phyloP scores from a whole-genome alignment of 176 grass and related monocot genomes.

The Aegilops tauschii region DNA sequence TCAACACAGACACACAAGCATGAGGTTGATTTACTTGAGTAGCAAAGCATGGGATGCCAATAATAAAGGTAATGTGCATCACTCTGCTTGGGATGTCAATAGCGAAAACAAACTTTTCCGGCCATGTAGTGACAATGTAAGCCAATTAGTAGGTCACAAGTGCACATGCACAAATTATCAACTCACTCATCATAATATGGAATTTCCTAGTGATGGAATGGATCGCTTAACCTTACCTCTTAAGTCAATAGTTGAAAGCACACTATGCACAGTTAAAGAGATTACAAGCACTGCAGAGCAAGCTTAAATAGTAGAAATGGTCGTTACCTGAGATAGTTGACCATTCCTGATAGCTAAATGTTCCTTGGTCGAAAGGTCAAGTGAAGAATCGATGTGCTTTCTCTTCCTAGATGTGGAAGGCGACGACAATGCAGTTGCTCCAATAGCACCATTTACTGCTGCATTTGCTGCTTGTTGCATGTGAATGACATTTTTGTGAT shows the following conservation, averaged over 20 bases:
- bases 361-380: constrained; percentile 55
- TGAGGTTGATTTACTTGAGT: constrained; percentile 8
- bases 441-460: constrained; percentile 80
- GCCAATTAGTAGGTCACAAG: constrained; percentile 8
- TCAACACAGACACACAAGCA: neutral
- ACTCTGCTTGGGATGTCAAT: neutral
- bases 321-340: constrained; percentile 61
- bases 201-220: neutral
- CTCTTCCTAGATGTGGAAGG: constrained; percentile 75
- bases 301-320: constrained; percentile 17
- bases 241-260: constrained; percentile 26
- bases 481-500: constrained; percentile 60
- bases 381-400: constrained; percentile 59
- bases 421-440: constrained; percentile 58
- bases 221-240: constrained; percentile 12
- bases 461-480: constrained; percentile 88
- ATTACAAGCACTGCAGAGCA: neutral
- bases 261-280: constrained; percentile 6
- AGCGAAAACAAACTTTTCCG: neutral
- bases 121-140: neutral
- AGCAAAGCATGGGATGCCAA: neutral
- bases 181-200: neutral
- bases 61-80: neutral
- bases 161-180: neutral
- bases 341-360: constrained; percentile 43